A percentile compares a stretch with the other conserved stretches of the same genome.
These are phyloP conservation scores for Wickerhamomyces strasburgensis DNA, from an alignment of 805 yeast genomes.

Conservation along the genomic window DNA sequence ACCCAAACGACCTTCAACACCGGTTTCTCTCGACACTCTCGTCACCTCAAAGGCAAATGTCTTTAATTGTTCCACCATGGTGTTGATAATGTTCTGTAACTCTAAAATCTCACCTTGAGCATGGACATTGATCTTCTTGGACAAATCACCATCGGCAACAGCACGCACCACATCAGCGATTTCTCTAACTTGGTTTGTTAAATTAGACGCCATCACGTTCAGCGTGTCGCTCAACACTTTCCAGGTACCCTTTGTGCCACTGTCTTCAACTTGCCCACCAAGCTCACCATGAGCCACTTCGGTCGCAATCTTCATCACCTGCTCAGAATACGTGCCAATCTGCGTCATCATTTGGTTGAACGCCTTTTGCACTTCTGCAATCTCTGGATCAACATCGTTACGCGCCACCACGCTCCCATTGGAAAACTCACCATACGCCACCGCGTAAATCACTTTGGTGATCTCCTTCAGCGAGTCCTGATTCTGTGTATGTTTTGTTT, in stretches of 20 bases:
- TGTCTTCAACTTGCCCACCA: constrained; percentile 83
- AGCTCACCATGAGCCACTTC: constrained; percentile 86
- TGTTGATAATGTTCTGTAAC: constrained; percentile 79
- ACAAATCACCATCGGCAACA: constrained; percentile 81
- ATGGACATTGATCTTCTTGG: constrained; percentile 79
- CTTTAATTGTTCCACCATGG: constrained; percentile 87
- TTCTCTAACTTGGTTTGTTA: constrained; percentile 85
- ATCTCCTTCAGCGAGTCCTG: constrained; percentile 41
- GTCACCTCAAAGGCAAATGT: constrained; percentile 86
- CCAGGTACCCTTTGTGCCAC: constrained; percentile 84
- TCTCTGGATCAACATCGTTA: constrained; percentile 73
- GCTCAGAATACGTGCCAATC: constrained; percentile 58
- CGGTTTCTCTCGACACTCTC: constrained; percentile 86
- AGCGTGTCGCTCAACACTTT: constrained; percentile 81
- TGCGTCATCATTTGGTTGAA: constrained; percentile 89
- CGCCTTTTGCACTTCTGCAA: constrained; percentile 68
- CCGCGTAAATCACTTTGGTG: constrained; percentile 81
- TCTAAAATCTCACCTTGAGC: constrained; percentile 89
- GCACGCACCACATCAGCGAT: constrained; percentile 88
- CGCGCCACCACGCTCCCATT: constrained; percentile 54
- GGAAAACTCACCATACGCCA: constrained; percentile 78
- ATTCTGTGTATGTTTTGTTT: background rate
- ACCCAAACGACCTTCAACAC: constrained; percentile 86
- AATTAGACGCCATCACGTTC: constrained; percentile 84
- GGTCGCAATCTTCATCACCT: constrained; percentile 76